A percentile compares a stretch with the other conserved stretches of the same genome.
Evolutionary conservation across 1,139 yeast genomes (phyloP).

Genomic region (Magnusiomyces suaveolens): DNA sequence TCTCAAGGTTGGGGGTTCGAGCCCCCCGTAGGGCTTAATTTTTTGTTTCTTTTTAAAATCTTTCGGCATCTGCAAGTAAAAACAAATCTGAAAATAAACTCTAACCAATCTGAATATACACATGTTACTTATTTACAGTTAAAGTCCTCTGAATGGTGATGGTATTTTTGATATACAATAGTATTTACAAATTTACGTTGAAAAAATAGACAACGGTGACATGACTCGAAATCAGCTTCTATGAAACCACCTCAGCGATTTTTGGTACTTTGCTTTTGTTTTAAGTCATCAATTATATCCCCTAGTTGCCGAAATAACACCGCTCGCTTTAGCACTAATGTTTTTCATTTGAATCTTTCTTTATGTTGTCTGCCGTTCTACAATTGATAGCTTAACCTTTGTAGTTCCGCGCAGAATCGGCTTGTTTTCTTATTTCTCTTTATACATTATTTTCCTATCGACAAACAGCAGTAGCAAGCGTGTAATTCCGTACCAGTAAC

Average conservation of each 20-base stretch:
- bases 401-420: conserved; percentile 69
- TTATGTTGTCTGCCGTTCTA: conserved; percentile 60
- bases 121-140: too few species aligned
- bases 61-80: too few species aligned
- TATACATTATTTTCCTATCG: conserved; percentile 60
- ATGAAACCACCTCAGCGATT: conserved; percentile 15
- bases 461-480: conserved; percentile 70
- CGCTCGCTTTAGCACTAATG: conserved; percentile 66
- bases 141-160: too few species aligned
- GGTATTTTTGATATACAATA: too few species aligned
- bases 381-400: conserved; percentile 69
- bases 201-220: too few species aligned
- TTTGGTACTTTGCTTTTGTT: conserved; percentile 21
- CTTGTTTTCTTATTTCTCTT: conserved; percentile 64
- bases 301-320: conserved; percentile 54
- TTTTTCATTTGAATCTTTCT: conserved; percentile 51
- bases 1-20: too few species aligned
- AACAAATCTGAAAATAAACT: too few species aligned
- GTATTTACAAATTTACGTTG: too few species aligned
- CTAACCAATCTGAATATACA: too few species aligned
- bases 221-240: too few species aligned
- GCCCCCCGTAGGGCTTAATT: too few species aligned
- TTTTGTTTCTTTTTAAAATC: too few species aligned
- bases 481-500: conserved; percentile 68
- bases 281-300: conserved; percentile 35